Percentiles rank a stretch among this genome's conserved stretches.
Evolutionary conservation across 108 stramenopile species (phyloP).

Genomic region (Pseudonitzschia pungens): DNA sequence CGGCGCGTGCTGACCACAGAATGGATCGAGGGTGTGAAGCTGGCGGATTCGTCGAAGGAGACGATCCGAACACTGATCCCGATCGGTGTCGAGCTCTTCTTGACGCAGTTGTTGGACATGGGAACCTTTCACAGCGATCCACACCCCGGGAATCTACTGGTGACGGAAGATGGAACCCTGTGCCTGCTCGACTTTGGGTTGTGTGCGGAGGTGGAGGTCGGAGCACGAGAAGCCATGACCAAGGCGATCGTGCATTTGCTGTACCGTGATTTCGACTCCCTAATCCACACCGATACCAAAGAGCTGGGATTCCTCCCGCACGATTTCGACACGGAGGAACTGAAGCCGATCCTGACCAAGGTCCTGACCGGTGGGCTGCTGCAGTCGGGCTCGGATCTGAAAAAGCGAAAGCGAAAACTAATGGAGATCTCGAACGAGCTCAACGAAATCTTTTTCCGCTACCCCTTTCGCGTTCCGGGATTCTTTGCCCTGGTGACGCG

Average conservation of each 20-base stretch:
- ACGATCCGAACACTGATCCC: constrained; percentile 74
- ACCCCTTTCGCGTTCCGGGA: constrained; percentile 88
- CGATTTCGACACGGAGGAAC: constrained; percentile 74
- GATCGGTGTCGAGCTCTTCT: constrained; percentile 83
- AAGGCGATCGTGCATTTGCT: constrained; percentile 84
- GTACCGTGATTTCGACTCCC: constrained; percentile 73
- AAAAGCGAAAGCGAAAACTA: constrained; percentile 70
- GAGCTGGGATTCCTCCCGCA: constrained; percentile 82
- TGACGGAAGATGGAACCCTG: constrained; percentile 55
- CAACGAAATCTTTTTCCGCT: constrained; percentile 87
- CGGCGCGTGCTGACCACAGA: constrained; percentile 89
- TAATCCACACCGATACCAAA: constrained; percentile 74
- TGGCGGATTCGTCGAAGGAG: constrained; percentile 53
- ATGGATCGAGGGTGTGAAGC: constrained; percentile 85
- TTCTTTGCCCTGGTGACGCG: constrained; percentile 92
- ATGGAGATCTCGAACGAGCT: constrained; percentile 85
- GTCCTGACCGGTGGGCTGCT: constrained; percentile 76
- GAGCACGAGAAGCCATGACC: constrained; percentile 68
- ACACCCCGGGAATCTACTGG: constrained; percentile 74
- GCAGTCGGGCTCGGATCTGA: constrained; percentile 74
- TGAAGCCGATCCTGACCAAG: constrained; percentile 72
- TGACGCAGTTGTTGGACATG: constrained; percentile 84
- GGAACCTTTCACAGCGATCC: constrained; percentile 86
- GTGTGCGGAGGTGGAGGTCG: constrained; percentile 63
- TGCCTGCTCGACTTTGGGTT: constrained; percentile 89